Evolutionary conservation across 2,329 filamentous ascomycete species (phyloP), one percentile per base, ranked within the genome.

Genomic region (Blastomyces parvus): DNA sequence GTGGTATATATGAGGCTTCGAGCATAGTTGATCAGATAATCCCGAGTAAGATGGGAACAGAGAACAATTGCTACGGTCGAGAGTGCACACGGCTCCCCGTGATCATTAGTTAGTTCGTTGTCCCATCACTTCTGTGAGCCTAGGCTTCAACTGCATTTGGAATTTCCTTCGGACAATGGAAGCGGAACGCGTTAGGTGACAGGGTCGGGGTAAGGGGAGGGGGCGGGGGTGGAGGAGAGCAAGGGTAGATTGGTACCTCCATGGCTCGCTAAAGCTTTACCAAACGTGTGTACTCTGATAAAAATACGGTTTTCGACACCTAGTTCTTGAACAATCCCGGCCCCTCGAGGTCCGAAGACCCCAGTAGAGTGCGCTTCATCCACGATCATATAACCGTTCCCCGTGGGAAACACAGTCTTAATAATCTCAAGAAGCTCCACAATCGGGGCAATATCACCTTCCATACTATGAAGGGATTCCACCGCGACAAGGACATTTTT

Each of bases 401-500:
- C 80, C 0, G 65, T 64, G 0, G 86, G 84, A 0, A 91, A 74
- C 0, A 82, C 69, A 0, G 76, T 73, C 50, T 88, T 81, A 0
- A 88, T 81, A 4, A 83, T 77, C 0, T 79, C 73, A 1, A 88
- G 80, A 22, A 92, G 83, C 6, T 85, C 80, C 13, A 70, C 69
- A 13, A 94, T 76, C 0, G 87, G 87, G 0, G 84, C 84, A 22
- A 90, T 76, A 67, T 92, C 88, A 0, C 90, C 90, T 61, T 93
- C 89, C 90, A 94, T 94, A 72, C 88, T 91, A 73, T 94, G 93
- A 0, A 91, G 78, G 0, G 82, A 84, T 67, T 91, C 88, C 0
- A 90, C 79, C 0, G 84, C 84, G n/a, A 91, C 73, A 67, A 91
- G 88, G 2, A 90, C 80, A 66, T 84, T 86, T 0, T 70, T 71